Base-by-base conservation (phyloP, 345 rosid genomes). In the Eucalyptus pauciflora region DNA sequence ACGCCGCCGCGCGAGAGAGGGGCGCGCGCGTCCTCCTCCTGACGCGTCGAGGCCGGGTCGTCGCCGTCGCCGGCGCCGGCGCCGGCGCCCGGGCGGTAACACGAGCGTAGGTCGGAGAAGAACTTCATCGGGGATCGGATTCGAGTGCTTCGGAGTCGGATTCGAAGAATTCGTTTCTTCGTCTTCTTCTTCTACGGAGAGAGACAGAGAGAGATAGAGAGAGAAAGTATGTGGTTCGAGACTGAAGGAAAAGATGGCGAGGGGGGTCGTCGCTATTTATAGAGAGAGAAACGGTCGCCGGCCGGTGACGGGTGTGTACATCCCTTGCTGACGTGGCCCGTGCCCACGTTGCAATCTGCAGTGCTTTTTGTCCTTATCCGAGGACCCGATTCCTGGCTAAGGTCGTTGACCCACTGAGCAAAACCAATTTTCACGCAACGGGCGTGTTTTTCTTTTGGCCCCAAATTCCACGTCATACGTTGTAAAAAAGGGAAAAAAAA, bases 91-190 rank as follows among this genome's bases (percentile, higher is more conserved):
- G 81, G 22, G 46, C 83, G 83, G 83, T 76, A 76, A 22, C 83
- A 76, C 48, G 48, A 41, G 29, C 83, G 83, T 11, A 93, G 87
- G 52, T 89, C 85, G 10, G 87, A 67, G 76, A 91, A 80, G 91
- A 90, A 93, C 37, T 92, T 92, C 94, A 93, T 93, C 5, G 79
- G 12, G 12, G 37, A 64, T n/a, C 24, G 46, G 31, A 2, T n/a
- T 13, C 8, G 64, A 29, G 71, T 48, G 87, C 54, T 48, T 10
- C n/a, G 37, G 56, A 4, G 43, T 89, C 46, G 64, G 85, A 52
- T 45, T 45, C 20, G 91, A 76, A 76, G 31, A 24, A 56, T 56
- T 56, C 62, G 62, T 24, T 56, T 56, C 62, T 56, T 56, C 62
- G 27, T 24, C 62, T 56, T 56, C 62, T 56, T 56, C 27, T 24